A percentile compares a stretch with the other conserved stretches of the same genome.
Evolutionary conservation across 2,329 filamentous ascomycete species (phyloP).

Genomic region (Exophiala calicioides): DNA sequence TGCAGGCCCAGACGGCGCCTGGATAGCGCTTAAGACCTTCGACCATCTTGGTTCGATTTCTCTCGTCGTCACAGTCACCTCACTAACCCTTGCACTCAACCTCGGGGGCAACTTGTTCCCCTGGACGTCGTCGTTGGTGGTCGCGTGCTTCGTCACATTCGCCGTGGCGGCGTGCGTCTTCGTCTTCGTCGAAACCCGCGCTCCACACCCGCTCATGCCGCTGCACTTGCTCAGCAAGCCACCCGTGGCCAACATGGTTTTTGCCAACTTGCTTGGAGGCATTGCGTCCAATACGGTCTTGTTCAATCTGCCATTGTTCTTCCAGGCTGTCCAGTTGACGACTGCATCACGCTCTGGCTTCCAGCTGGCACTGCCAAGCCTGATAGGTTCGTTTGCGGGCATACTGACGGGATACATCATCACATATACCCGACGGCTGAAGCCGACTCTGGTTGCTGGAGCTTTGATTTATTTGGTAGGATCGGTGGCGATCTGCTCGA

Average conservation of each 20-base stretch:
- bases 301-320: slow-evolving; percentile 77
- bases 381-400: slow-evolving; percentile 40
- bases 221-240: slow-evolving; percentile 70
- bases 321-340: slow-evolving; percentile 62
- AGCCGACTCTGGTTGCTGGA: slow-evolving; percentile 44
- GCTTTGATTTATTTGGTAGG: slow-evolving; percentile 42
- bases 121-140: slow-evolving; percentile 62
- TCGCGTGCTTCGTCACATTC: slow-evolving; percentile 59
- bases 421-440: slow-evolving; percentile 47
- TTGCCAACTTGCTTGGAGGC: slow-evolving; percentile 72
- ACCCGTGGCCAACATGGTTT: slow-evolving; percentile 66
- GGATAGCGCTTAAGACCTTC: slow-evolving; percentile 64
- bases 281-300: slow-evolving; percentile 60
- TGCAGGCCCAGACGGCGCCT: slow-evolving; percentile 62
- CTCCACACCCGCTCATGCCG: slow-evolving; percentile 72
- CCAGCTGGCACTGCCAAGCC: slow-evolving; percentile 20
- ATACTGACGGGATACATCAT: slow-evolving; percentile 48
- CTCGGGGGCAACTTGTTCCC: slow-evolving; percentile 67
- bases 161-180: slow-evolving; percentile 66
- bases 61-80: slow-evolving; percentile 65
- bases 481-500: slow-evolving; percentile 36
- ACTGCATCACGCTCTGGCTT: slow-evolving; percentile 20
- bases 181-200: slow-evolving; percentile 67
- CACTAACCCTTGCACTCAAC: slow-evolving; percentile 69
- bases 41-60: slow-evolving; percentile 72